phyloP scores from a whole-genome alignment of 108 stramenopile genomes.

The Aurantiochytrium sp. region DNA sequence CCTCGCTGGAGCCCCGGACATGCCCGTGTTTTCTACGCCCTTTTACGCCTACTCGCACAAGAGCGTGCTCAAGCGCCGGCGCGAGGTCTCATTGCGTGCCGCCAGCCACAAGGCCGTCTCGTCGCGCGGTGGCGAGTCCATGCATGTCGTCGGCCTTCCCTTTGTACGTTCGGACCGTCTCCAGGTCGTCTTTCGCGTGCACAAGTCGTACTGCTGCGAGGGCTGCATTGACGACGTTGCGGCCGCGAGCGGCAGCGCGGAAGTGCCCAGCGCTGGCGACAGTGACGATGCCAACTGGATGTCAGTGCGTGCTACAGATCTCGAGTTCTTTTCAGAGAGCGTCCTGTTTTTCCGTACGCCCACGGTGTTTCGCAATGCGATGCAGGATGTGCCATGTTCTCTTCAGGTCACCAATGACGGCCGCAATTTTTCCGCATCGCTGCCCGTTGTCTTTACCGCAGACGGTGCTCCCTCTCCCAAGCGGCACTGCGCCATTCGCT shows the following conservation, averaged over 20 bases:
- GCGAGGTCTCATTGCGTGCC: neutral
- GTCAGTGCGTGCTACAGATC: neutral
- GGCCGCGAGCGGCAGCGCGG: neutral
- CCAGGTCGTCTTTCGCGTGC: neutral
- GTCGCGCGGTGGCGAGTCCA: neutral
- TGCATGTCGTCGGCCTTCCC: neutral
- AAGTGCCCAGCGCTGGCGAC: neutral
- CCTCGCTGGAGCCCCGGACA: neutral
- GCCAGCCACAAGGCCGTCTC: neutral
- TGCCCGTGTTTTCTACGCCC: neutral
- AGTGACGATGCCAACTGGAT: neutral
- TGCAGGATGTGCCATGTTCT: neutral
- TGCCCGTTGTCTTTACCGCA: neutral
- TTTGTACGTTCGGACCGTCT: slow-evolving; percentile 9
- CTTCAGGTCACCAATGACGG: slow-evolving; percentile 3
- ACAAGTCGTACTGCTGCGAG: neutral
- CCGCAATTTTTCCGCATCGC: neutral
- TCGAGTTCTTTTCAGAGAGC: slow-evolving; percentile 1
- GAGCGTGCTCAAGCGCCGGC: slow-evolving; percentile 18
- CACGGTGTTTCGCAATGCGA: neutral
- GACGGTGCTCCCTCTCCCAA: neutral
- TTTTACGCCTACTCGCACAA: slow-evolving; percentile 6
- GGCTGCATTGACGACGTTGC: neutral
- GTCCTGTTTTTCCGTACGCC: neutral
- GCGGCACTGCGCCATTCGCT: slow-evolving; percentile 2